Conservation (phyloP, 129 eudicot species). For the Ambrosia artemisiifolia region DNA sequence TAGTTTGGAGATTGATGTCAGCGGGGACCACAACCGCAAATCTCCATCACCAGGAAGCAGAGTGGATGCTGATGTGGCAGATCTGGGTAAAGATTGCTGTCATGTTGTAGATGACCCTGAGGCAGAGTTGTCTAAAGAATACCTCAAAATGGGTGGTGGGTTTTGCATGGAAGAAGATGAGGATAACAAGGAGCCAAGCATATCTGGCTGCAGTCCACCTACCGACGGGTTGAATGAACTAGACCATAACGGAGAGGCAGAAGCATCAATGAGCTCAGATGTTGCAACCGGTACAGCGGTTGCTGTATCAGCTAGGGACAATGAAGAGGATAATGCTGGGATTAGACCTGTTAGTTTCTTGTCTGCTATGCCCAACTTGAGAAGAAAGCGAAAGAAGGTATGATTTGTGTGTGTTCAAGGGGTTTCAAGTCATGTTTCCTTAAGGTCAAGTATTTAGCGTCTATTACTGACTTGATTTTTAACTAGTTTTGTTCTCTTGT, state of each 20-base stretch:
- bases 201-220: slow-evolving; percentile 23
- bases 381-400: slow-evolving; percentile 53
- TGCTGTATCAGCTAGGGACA: slow-evolving; percentile 3
- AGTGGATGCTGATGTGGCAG: slow-evolving; percentile 25
- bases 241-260: slow-evolving; percentile 16
- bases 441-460: not conserved
- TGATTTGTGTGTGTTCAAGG: slow-evolving; percentile 8
- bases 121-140: slow-evolving; percentile 38
- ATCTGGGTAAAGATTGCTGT: slow-evolving; percentile 18
- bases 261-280: slow-evolving; percentile 20
- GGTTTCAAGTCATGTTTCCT: not conserved
- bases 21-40: slow-evolving; percentile 5
- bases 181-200: slow-evolving; percentile 32
- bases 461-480: not conserved
- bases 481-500: too few relatives aligned
- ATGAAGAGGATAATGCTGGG: slow-evolving; percentile 26
- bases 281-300: not conserved
- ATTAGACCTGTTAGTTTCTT: slow-evolving; percentile 28
- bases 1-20: slow-evolving; percentile 4
- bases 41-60: slow-evolving; percentile 25
- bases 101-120: slow-evolving; percentile 14
- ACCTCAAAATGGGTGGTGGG: slow-evolving; percentile 78
- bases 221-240: slow-evolving; percentile 13
- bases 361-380: slow-evolving; percentile 72
- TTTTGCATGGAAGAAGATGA: slow-evolving; percentile 71